Evolutionary conservation across 352 stramenopile species (phyloP), one percentile per base, ranked within the genome.

Genomic region (Globisporangium barbulae): DNA sequence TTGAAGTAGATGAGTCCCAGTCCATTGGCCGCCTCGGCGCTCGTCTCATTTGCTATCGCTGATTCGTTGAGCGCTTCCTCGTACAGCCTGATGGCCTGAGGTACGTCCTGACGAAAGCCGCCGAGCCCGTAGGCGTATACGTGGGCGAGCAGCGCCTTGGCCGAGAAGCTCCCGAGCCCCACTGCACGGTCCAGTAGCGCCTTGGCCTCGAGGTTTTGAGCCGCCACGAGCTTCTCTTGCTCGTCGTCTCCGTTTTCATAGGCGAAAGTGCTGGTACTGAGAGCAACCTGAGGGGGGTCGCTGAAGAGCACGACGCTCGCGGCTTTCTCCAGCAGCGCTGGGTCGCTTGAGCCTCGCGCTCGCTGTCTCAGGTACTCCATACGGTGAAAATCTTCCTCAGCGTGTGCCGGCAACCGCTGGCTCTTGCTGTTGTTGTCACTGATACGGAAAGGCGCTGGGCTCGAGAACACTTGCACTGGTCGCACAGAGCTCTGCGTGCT

Each of bases 1-100:
- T 81, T 54, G 1, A 88, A 73, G 55, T 89, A 87, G 57, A 95
- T 47, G 5, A 84, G 59, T 0, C 86, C 88, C 2, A 96, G 72
- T 3, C 83, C 86, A 59, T 89, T 91, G 1, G 86, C 76, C 8
- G 81, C 83, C 61, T 91, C 81, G 31, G 58, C 62, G 17, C 33
- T 57, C 0, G 52, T 47, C 8, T 19, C 49, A 35, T 67, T 71
- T 17, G 35, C 41, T 19, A 50, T 50, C 9, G 45, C 31, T 5
- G 65, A 74, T 17, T 69, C 67, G 57, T 83, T 76, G n/a, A 85
- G 60, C 0, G 76, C 80, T 39, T 72, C 54, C 58, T 85, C 48
- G 48, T 90, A 93, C 2, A 81, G 59, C 8, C 76, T 61, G 8
- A 81, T 65, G 13, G 83, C 81, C 28, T 63, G 35, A 0, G 59